Conservation (phyloP, 2,329 filamentous ascomycete species). For the Parastagonospora nodorum region DNA sequence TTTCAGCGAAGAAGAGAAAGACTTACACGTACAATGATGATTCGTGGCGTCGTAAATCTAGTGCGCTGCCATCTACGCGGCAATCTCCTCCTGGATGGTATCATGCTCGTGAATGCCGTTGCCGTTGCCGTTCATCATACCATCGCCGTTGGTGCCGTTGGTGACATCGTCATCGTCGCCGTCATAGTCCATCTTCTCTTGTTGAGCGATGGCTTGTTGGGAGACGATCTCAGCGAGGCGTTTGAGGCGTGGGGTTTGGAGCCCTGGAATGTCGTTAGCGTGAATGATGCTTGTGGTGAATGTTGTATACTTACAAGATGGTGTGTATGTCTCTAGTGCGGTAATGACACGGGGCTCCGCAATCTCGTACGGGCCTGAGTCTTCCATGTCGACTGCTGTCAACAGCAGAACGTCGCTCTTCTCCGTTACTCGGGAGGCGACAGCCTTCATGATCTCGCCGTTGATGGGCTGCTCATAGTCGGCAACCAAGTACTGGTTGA, state of each 20-base stretch:
- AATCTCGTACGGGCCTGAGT: constrained; percentile 97
- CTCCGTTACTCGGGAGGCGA: constrained; percentile 93
- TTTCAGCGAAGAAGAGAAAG: too few species aligned
- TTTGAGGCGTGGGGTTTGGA: constrained; percentile 94
- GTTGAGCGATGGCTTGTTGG: constrained; percentile 92
- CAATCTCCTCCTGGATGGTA: constrained; percentile 25
- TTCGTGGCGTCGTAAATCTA: too few species aligned
- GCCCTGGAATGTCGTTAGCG: constrained; percentile 63
- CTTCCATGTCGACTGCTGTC: constrained; percentile 97
- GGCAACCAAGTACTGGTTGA: constrained; percentile 97
- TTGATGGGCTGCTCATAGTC: constrained; percentile 99
- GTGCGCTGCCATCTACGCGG: constrained; percentile 3
- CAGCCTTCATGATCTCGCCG: constrained; percentile 99
- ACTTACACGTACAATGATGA: too few species aligned
- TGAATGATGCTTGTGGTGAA: background rate
- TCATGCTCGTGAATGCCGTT: constrained; percentile 18
- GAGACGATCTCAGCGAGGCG: constrained; percentile 97
- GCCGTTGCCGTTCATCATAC: constrained; percentile 2
- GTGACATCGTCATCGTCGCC: constrained; percentile 18
- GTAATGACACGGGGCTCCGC: constrained; percentile 95
- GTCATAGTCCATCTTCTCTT: constrained; percentile 75
- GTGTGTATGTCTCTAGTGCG: constrained; percentile 95
- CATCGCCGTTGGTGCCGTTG: constrained; percentile 2
- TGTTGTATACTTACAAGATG: constrained; percentile 74
- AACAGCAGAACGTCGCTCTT: constrained; percentile 96